Conservation (phyloP, 352 stramenopile genomes). For the Phytophthora pinifolia region DNA sequence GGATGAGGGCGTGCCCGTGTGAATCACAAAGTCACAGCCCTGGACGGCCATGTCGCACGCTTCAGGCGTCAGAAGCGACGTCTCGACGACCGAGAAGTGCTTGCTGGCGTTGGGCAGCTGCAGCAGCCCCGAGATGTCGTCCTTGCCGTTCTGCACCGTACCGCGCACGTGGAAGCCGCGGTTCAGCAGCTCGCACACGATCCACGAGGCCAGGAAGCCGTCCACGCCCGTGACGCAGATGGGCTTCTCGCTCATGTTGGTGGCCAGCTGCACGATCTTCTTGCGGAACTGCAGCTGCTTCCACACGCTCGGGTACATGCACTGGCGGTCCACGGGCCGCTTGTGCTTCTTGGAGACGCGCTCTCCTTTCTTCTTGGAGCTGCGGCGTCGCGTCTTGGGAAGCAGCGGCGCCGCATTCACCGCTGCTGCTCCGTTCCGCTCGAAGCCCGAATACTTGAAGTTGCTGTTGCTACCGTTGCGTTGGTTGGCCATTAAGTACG, state of each 20-base stretch:
- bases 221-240: slow-evolving; percentile 88
- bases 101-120: slow-evolving; percentile 67
- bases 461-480: slow-evolving; percentile 21
- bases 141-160: slow-evolving; percentile 84
- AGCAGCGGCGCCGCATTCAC: slow-evolving; percentile 9
- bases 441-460: slow-evolving; percentile 15
- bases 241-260: slow-evolving; percentile 71
- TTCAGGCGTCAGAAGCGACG: slow-evolving; percentile 83
- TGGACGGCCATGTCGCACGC: slow-evolving; percentile 88
- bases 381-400: slow-evolving; percentile 31
- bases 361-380: slow-evolving; percentile 30
- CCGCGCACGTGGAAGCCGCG: slow-evolving; percentile 81
- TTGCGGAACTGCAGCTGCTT: slow-evolving; percentile 81
- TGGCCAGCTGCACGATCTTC: slow-evolving; percentile 78
- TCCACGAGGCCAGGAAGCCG: slow-evolving; percentile 85
- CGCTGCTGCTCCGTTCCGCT: slow-evolving; percentile 2
- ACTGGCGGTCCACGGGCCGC: slow-evolving; percentile 40
- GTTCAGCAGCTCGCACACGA: slow-evolving; percentile 77
- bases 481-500: slow-evolving; percentile 22
- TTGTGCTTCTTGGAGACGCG: slow-evolving; percentile 27
- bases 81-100: slow-evolving; percentile 88
- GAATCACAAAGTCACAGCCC: slow-evolving; percentile 89
- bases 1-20: slow-evolving; percentile 84
- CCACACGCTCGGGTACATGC: slow-evolving; percentile 84
- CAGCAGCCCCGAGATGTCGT: slow-evolving; percentile 82